Percentiles rank a stretch among this genome's conserved stretches.
phyloP scores from a whole-genome alignment of 164 flowering plant species.

The Tetrastigma voinierianum region DNA sequence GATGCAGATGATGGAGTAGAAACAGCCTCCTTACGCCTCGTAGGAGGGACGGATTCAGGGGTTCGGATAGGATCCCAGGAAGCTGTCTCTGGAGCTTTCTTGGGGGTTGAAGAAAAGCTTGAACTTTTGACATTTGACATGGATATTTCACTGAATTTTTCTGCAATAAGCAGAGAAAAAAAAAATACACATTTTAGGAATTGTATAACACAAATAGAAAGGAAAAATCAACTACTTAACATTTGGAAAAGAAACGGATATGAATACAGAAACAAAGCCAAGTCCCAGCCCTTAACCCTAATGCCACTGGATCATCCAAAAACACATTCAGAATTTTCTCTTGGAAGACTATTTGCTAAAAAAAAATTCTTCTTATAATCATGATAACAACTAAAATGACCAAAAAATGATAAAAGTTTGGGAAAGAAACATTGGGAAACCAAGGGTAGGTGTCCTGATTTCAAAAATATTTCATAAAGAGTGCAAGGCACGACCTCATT shows the following conservation, averaged over 20 bases:
- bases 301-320: neutral
- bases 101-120: neutral
- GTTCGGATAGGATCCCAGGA: slow-evolving; percentile 3
- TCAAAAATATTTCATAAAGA: too few species aligned
- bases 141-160: neutral
- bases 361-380: neutral
- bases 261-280: neutral
- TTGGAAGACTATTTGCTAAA: neutral
- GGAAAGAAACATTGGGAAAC: too few species aligned
- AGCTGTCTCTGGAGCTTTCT: neutral
- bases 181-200: neutral
- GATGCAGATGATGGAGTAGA: slow-evolving; percentile 9
- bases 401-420: too few species aligned
- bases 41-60: neutral
- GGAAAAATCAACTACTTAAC: neutral
- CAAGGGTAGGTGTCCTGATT: too few species aligned
- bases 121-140: neutral
- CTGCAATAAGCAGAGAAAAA: neutral
- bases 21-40: neutral
- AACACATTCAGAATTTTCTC: neutral
- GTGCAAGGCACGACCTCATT: too few species aligned
- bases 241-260: neutral
- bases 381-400: neutral
- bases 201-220: neutral
- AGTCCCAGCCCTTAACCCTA: neutral